phyloP scores from a whole-genome alignment of 129 eudicot species.

The Solidago caesia region DNA sequence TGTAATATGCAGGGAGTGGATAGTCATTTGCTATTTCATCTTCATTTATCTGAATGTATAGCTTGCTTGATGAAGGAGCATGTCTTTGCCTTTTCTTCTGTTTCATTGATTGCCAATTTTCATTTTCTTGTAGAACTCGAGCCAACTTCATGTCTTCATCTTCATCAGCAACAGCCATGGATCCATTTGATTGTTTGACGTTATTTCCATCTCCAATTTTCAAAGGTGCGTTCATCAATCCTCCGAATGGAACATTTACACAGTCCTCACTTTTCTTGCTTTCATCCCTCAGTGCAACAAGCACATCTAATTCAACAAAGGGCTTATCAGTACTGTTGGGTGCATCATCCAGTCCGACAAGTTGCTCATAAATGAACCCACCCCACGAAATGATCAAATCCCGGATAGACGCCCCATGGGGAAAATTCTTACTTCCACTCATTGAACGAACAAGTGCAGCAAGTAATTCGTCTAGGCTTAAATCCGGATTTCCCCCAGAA shows the following conservation, averaged over 20 bases:
- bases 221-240: constrained; percentile 26
- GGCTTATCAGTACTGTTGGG: constrained; percentile 38
- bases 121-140: constrained; percentile 65
- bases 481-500: constrained; percentile 54
- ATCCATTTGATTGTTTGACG: constrained; percentile 19
- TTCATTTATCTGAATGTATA: constrained; percentile 67
- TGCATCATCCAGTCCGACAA: constrained; percentile 68
- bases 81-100: constrained; percentile 46
- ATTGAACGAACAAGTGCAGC: constrained; percentile 59
- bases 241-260: constrained; percentile 4
- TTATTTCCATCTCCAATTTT: constrained; percentile 47
- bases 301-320: constrained; percentile 56
- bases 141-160: constrained; percentile 66
- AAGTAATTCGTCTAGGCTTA: constrained; percentile 63
- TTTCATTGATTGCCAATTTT: constrained; percentile 56
- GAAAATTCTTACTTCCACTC: constrained; percentile 57
- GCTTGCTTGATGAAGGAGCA: constrained; percentile 41
- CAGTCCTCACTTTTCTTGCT: constrained; percentile 36
- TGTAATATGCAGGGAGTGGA: constrained; percentile 81
- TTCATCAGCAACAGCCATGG: constrained; percentile 38
- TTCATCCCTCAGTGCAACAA: constrained; percentile 58
- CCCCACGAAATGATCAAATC: constrained; percentile 70
- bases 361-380: constrained; percentile 62
- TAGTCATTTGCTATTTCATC: constrained; percentile 78
- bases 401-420: constrained; percentile 53